Conservation (phyloP, 768 basidiomycete species). For the Scleroderma bovista region DNA sequence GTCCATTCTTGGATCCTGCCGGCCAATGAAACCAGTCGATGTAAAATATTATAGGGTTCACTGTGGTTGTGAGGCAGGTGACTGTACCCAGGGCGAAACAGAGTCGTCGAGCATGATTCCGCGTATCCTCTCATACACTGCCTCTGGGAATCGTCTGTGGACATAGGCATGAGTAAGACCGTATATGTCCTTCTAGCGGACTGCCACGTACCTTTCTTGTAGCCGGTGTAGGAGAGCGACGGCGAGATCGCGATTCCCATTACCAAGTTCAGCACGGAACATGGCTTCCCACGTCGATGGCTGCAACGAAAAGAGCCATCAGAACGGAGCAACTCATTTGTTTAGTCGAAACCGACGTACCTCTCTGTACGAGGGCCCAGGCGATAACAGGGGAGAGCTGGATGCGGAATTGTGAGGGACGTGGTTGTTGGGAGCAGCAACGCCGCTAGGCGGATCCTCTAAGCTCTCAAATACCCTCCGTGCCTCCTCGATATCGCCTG, state of each 20-base stretch:
- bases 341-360: background rate
- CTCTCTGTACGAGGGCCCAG: too few species aligned
- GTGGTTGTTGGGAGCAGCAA: conserved; percentile 89
- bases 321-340: too few species aligned
- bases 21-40: background rate
- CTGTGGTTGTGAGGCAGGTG: conserved; percentile 9
- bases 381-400: conserved; percentile 24
- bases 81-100: conserved; percentile 38
- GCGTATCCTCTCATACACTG: conserved; percentile 53
- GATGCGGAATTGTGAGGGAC: conserved; percentile 35
- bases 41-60: conserved; percentile 1
- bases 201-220: background rate
- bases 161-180: too few species aligned
- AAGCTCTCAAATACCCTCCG: conserved; percentile 76
- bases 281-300: too few species aligned
- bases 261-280: too few species aligned
- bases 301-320: too few species aligned
- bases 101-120: conserved; percentile 68
- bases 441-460: conserved; percentile 72
- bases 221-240: too few species aligned
- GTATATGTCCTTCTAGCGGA: too few species aligned
- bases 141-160: background rate
- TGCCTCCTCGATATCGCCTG: conserved; percentile 65
- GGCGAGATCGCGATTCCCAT: too few species aligned
- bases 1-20: too few species aligned